Percentiles rank a stretch among this genome's conserved stretches.
Evolutionary conservation across 1,284 basidiomycete species (phyloP).

Genomic region (Sanguinoderma infundibulare): DNA sequence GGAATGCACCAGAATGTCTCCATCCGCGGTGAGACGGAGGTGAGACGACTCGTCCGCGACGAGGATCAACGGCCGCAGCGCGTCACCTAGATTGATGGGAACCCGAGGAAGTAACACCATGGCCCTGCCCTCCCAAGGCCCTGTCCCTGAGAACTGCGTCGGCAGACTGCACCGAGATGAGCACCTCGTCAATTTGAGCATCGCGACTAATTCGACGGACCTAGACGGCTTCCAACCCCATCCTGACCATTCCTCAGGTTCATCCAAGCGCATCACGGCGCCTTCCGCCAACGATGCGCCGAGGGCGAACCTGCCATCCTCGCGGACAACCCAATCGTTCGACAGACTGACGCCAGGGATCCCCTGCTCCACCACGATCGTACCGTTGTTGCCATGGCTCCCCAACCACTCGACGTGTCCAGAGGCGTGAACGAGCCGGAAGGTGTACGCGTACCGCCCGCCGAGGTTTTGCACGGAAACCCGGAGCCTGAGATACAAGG

Average conservation of each 20-base stretch:
- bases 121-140: slow-evolving; percentile 6
- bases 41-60: slow-evolving; percentile 14
- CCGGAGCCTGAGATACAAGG: slow-evolving; percentile 19
- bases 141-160: slow-evolving; percentile 9
- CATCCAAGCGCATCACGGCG: slow-evolving; percentile 24
- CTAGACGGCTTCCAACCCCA: slow-evolving; percentile 31
- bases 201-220: slow-evolving; percentile 16
- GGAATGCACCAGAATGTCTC: slow-evolving; percentile 17
- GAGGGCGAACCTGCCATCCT: slow-evolving; percentile 20
- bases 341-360: slow-evolving; percentile 24
- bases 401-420: slow-evolving; percentile 36
- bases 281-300: slow-evolving; percentile 7
- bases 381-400: slow-evolving; percentile 31
- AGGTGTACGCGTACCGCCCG: slow-evolving; percentile 36
- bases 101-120: slow-evolving; percentile 21
- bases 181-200: neutral
- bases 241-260: slow-evolving; percentile 26
- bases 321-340: slow-evolving; percentile 23
- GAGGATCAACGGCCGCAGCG: slow-evolving; percentile 17
- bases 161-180: slow-evolving; percentile 24
- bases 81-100: slow-evolving; percentile 14
- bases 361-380: slow-evolving; percentile 28
- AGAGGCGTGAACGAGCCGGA: slow-evolving; percentile 35
- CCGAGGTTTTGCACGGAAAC: slow-evolving; percentile 16
- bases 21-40: slow-evolving; percentile 16